Base-by-base conservation (phyloP, 148 eudicot genomes). In the Spergularia bocconei region DNA sequence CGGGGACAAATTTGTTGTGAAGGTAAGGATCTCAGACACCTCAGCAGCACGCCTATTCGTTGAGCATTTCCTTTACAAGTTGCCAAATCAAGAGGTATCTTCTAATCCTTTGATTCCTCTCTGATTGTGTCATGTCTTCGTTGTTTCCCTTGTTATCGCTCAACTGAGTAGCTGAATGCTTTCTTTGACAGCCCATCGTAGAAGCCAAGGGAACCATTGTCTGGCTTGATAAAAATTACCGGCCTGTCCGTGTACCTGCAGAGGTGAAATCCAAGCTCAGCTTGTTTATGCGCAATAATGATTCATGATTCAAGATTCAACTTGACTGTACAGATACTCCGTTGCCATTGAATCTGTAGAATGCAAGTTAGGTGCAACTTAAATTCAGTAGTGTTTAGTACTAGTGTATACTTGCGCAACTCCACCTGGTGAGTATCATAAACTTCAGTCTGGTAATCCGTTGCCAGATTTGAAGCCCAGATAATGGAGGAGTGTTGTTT, bases 191-290 rank as follows among this genome's bases (percentile, higher is more conserved):
- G 97, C 97, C 91, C 6, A 75, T 94, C 66, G 72, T 91, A 67
- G 98, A 91, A 85, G 97, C 98, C 12, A 91, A 70, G 78, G 98
- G 79, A 70, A 91, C 91, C 55, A 89, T 86, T 38, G 96, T 94
- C 20, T 94, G 98, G 97, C 97, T 94, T 52, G 90, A 90, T 82
- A 94, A 94, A 75, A 86, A 82, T 80, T 94, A 90, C 71, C 89
- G 90, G 17, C 98, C 98, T 38, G 84, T 91, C 19, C 96, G 97
- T 25, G 85, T 92, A 69, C 96, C 97, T 57, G n/a, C 91, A 3
- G 97, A 84, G 50, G 76, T 83, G 72, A 85, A 81, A 83, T 82
- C 91, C 23, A 91, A 90, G 79, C 71, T 90, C n/a, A 87, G 72
- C 67, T 88, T 79, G 66, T 91, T 86, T 77, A 69, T 87, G 69